Base-by-base conservation (phyloP, 352 stramenopile species). In the Pythium plurisporium region DNA sequence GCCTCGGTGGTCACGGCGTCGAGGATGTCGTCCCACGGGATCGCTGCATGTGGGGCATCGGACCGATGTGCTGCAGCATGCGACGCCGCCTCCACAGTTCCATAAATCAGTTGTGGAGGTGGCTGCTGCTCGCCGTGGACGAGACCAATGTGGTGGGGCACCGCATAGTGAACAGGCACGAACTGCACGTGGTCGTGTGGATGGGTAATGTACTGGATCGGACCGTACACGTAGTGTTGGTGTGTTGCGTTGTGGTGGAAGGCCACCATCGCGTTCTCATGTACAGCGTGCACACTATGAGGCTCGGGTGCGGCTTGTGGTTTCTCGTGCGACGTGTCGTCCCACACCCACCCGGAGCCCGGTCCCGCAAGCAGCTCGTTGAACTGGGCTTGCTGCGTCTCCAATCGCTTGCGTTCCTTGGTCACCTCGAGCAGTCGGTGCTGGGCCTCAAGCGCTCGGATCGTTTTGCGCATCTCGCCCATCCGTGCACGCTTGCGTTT, bases 401-500 rank as follows among this genome's bases (percentile, higher is more conserved):
- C 43, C 2, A 62, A 36, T 25, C n/a, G 17, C 25, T 22, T 34
- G 19, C 54, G 44, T 22, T 62, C 43, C 25, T 31, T 47, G 12
- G 42, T 47, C 14, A 33, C 44, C 42, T 55, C 23, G 3, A 41
- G 23, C 2, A 62, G 34, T 11, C 54, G 54, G 20, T 42, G 54
- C 30, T 62, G 54, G 8, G 42, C 42, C 31, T 62, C 54, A 23
- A 62, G 33, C 4, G 33, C 44, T 6, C 43, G 43, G 11, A 62
- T 25, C 15, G 43, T 29, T 34, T 60, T 59, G 40, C 57, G 57
- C 57, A 64, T 64, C 22, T 64, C 57, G 14, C 25, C 40, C 15
- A 64, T 38, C 19, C 42, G 27, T 4, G 57, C 47, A n/a, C 37
- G 57, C 49, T 65, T 65, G 19, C 58, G 58, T 40, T 65, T 48